Evolutionary conservation across 768 basidiomycete genomes (phyloP).

Genomic region (Amylocystis lapponica): DNA sequence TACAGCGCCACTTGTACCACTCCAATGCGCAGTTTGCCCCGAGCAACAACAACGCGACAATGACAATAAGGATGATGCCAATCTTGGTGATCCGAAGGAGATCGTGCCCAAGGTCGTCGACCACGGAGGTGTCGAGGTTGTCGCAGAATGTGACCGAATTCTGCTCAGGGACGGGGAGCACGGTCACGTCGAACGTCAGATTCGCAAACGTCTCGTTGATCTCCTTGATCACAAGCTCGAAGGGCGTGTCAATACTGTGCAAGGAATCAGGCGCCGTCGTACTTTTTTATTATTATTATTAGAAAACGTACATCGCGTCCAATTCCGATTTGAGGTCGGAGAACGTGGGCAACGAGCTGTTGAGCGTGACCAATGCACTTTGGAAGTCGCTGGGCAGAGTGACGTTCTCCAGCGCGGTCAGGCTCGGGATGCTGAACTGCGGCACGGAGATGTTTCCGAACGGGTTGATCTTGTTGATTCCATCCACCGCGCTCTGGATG

Average conservation of each 20-base stretch:
- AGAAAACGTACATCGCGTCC: conserved; percentile 53
- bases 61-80: conserved; percentile 66
- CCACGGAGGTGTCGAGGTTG: conserved; percentile 72
- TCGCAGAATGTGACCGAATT: conserved; percentile 70
- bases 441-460: conserved; percentile 65
- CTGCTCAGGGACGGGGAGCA: conserved; percentile 72
- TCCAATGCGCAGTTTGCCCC: conserved; percentile 71
- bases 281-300: too few relatives aligned
- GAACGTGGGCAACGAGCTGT: conserved; percentile 74
- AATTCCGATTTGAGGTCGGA: conserved; percentile 65
- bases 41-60: conserved; percentile 68
- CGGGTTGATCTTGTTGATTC: conserved; percentile 73
- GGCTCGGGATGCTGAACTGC: conserved; percentile 67
- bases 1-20: conserved; percentile 83
- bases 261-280: background rate
- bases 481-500: conserved; percentile 57
- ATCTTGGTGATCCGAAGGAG: conserved; percentile 79
- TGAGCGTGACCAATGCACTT: conserved; percentile 67
- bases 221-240: conserved; percentile 80
- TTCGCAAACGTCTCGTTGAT: conserved; percentile 82
- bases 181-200: conserved; percentile 65
- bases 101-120: conserved; percentile 80
- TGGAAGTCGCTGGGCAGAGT: conserved; percentile 75
- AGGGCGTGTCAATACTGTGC: conserved; percentile 73
- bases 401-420: conserved; percentile 70